Evolutionary conservation across 495 filamentous ascomycete genomes (phyloP).

Genomic region (Neurospora sp.): DNA sequence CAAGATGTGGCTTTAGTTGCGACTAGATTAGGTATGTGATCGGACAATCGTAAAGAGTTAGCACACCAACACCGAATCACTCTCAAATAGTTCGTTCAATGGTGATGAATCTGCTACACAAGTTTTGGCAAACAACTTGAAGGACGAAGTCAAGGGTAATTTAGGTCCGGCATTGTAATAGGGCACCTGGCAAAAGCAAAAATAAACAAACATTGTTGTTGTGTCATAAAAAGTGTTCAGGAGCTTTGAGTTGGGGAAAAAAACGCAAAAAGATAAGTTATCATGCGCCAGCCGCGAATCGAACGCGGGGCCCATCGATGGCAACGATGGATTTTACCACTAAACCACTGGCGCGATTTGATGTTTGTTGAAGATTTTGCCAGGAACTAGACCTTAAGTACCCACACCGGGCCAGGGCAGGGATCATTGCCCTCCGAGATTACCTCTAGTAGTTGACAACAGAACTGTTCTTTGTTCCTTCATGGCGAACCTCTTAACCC

Average conservation of each 20-base stretch:
- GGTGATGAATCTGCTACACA: neutral
- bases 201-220: neutral
- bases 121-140: neutral
- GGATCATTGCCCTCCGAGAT: neutral
- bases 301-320: constrained; percentile 45
- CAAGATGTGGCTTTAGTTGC: neutral
- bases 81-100: neutral
- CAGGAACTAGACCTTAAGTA: neutral
- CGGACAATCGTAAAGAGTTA: neutral
- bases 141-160: neutral
- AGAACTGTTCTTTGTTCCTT: neutral
- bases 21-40: neutral
- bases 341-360: constrained; percentile 31
- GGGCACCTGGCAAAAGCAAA: neutral
- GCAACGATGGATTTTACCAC: constrained; percentile 47
- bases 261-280: neutral
- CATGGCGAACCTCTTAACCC: no score
- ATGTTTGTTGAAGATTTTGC: neutral
- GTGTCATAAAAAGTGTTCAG: neutral
- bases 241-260: neutral
- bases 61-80: neutral
- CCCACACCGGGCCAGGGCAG: neutral
- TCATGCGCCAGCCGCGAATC: constrained; percentile 38
- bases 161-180: no score
- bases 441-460: neutral